phyloP scores from a whole-genome alignment of 257 asterid genomes.

The Haberlea rhodopensis region DNA sequence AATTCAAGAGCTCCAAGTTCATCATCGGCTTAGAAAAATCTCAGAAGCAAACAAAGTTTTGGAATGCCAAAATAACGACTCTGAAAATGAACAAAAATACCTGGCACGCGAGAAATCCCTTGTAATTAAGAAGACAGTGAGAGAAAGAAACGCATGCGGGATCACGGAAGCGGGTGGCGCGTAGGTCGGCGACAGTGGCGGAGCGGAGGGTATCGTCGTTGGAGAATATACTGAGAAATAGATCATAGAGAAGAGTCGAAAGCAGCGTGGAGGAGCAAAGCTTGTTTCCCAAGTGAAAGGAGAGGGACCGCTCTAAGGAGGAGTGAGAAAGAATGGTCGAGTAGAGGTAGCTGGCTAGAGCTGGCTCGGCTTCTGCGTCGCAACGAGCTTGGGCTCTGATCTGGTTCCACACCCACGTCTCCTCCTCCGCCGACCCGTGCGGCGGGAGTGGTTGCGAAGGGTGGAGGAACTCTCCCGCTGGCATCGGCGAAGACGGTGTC shows the following conservation, averaged over 20 bases:
- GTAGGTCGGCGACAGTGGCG: slow-evolving; percentile 69
- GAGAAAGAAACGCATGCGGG: slow-evolving; percentile 87
- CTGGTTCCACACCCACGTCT: slow-evolving; percentile 62
- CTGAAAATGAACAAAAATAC: too few species aligned
- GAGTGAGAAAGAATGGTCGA: slow-evolving; percentile 84
- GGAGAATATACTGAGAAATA: slow-evolving; percentile 71
- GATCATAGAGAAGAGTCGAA: slow-evolving; percentile 76
- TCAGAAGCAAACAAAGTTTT: too few species aligned
- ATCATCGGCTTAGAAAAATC: too few species aligned
- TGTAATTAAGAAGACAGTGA: slow-evolving; percentile 78
- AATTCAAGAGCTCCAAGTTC: neutral
- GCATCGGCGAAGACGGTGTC: slow-evolving; percentile 45
- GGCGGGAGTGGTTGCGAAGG: slow-evolving; percentile 44
- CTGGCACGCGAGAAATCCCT: slow-evolving; percentile 76
- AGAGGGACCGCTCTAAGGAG: slow-evolving; percentile 74
- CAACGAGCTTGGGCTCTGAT: slow-evolving; percentile 77
- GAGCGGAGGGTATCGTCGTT: slow-evolving; percentile 65
- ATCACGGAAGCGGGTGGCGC: slow-evolving; percentile 64
- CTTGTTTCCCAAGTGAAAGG: slow-evolving; percentile 86
- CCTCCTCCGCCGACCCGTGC: slow-evolving; percentile 54
- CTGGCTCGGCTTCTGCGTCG: slow-evolving; percentile 91
- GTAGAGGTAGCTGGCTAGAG: slow-evolving; percentile 77
- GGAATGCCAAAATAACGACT: neutral
- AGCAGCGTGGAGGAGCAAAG: slow-evolving; percentile 87
- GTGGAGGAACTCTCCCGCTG: slow-evolving; percentile 53